Evolutionary conservation across 352 stramenopile species (phyloP).

Genomic region (Thalassiosira delicatula): DNA sequence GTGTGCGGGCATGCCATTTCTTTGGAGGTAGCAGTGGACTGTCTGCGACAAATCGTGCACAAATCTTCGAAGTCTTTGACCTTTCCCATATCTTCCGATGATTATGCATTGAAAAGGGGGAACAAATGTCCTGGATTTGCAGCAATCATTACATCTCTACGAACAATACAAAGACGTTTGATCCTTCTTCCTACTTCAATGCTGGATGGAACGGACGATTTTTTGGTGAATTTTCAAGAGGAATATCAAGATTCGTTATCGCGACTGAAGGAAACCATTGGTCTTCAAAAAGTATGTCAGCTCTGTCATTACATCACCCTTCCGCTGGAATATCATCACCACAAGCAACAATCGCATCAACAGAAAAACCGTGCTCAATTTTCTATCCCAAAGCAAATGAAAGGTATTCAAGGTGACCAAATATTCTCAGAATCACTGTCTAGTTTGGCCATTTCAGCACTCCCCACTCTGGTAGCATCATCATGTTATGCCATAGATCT

Average conservation of each 20-base stretch:
- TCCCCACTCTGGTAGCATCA: slow-evolving; percentile 55
- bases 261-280: slow-evolving; percentile 11
- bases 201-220: neutral
- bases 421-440: too few species aligned
- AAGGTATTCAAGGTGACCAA: too few species aligned
- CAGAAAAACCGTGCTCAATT: too few species aligned
- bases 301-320: slow-evolving; percentile 42
- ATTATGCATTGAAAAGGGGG: neutral
- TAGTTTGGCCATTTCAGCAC: too few species aligned
- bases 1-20: slow-evolving; percentile 47
- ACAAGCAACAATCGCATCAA: too few species aligned
- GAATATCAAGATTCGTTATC: slow-evolving; percentile 15
- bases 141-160: slow-evolving; percentile 53
- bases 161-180: slow-evolving; percentile 52
- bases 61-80: slow-evolving; percentile 13
- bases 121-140: slow-evolving; percentile 36
- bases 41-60: slow-evolving; percentile 41
- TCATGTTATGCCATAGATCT: slow-evolving; percentile 55
- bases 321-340: slow-evolving; percentile 55
- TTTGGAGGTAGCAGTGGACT: slow-evolving; percentile 55
- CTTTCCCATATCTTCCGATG: neutral
- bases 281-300: slow-evolving; percentile 4
- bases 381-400: too few species aligned
- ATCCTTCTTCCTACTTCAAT: slow-evolving; percentile 18
- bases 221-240: slow-evolving; percentile 15